phyloP scores from a whole-genome alignment of 2,329 filamentous ascomycete species.

The Clarireedia monteithiana region DNA sequence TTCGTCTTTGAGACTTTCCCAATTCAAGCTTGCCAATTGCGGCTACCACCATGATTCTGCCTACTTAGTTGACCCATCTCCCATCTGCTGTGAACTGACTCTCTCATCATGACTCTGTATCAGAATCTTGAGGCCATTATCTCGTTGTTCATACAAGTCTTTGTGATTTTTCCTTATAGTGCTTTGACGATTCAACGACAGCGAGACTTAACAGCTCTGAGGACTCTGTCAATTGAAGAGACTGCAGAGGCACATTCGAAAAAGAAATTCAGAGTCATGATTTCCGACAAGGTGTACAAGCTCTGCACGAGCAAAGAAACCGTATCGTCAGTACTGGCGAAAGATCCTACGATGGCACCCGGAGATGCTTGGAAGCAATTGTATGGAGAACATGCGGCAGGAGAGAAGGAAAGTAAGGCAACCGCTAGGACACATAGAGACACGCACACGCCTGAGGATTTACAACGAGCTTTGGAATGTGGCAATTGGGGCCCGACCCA shows the following conservation, averaged over 20 bases:
- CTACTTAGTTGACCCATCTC: not conserved
- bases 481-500: constrained; percentile 57
- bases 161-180: constrained; percentile 28
- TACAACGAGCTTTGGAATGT: constrained; percentile 49
- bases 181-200: constrained; percentile 26
- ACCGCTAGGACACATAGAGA: constrained; percentile 18
- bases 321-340: constrained; percentile 50
- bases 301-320: constrained; percentile 46
- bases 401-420: constrained; percentile 16
- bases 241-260: not conserved
- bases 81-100: not conserved
- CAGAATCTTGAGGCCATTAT: constrained; percentile 14
- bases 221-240: not conserved
- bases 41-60: not conserved
- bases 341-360: constrained; percentile 44
- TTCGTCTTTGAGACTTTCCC: no score
- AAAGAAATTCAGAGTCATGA: constrained; percentile 21
- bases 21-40: not conserved
- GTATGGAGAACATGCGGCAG: constrained; percentile 33
- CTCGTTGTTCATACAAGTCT: constrained; percentile 24
- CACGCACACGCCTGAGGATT: constrained; percentile 31
- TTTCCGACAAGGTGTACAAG: constrained; percentile 40
- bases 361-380: constrained; percentile 48
- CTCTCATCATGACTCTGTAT: constrained; percentile 11
- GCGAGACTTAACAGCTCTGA: constrained; percentile 3